A percentile compares a stretch with the other conserved stretches of the same genome.
These are phyloP conservation scores for Sarocladium kiliense DNA, from an alignment of 2,329 filamentous ascomycete genomes.

Conservation along the genomic window DNA sequence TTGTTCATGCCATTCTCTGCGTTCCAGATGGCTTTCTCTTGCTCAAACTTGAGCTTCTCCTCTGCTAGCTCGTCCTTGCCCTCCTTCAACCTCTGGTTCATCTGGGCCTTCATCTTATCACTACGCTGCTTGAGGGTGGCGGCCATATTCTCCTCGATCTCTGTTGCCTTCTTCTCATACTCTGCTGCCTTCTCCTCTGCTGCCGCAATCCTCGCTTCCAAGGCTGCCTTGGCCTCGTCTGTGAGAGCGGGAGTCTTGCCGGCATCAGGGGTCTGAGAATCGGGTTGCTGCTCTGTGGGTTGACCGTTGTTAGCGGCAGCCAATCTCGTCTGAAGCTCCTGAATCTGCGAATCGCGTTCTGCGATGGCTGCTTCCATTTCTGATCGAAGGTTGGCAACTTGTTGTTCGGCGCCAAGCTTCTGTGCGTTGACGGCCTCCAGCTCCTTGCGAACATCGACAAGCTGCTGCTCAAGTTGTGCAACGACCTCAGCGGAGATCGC, in stretches of 20 bases:
- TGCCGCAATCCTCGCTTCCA: slow-evolving; percentile 58
- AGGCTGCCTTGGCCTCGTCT: slow-evolving; percentile 52
- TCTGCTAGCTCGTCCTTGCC: slow-evolving; percentile 49
- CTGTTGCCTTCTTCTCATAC: slow-evolving; percentile 57
- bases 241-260: slow-evolving; percentile 30
- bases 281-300: slow-evolving; percentile 10
- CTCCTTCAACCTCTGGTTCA: slow-evolving; percentile 68
- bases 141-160: slow-evolving; percentile 60
- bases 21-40: slow-evolving; percentile 58
- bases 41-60: slow-evolving; percentile 53
- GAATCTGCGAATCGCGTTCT: slow-evolving; percentile 58
- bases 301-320: slow-evolving; percentile 12
- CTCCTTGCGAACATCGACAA: slow-evolving; percentile 49
- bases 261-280: slow-evolving; percentile 13
- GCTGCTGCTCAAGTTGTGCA: slow-evolving; percentile 42
- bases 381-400: slow-evolving; percentile 46
- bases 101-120: slow-evolving; percentile 62
- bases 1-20: slow-evolving; percentile 40
- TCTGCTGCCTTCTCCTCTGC: slow-evolving; percentile 59
- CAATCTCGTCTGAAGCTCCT: slow-evolving; percentile 33
- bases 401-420: slow-evolving; percentile 62
- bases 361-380: slow-evolving; percentile 59
- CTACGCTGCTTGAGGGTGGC: slow-evolving; percentile 61
- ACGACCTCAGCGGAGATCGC: slow-evolving; percentile 41
- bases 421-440: slow-evolving; percentile 62